A percentile compares a stretch with the other conserved stretches of the same genome.
Conservation (phyloP, 2,329 filamentous ascomycete species). For the Apiospora marii region DNA sequence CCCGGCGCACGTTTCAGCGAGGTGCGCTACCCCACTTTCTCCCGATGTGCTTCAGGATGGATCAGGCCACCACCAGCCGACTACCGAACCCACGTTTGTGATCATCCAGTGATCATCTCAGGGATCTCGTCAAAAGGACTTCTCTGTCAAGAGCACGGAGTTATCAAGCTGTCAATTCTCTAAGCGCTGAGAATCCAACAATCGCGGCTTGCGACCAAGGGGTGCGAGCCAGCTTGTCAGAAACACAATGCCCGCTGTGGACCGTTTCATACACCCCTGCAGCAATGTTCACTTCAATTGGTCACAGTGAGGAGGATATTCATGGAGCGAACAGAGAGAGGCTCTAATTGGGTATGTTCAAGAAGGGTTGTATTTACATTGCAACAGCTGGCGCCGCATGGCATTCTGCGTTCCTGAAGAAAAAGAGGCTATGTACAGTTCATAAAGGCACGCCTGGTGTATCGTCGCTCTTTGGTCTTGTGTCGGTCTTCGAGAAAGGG, state of each 20-base stretch:
- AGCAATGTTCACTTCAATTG: not conserved
- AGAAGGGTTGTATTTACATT: slow-evolving; percentile 11
- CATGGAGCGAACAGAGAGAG: not conserved
- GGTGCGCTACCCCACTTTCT: not conserved
- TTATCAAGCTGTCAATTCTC: not conserved
- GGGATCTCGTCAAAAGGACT: not conserved
- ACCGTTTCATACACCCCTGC: not conserved
- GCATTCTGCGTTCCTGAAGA: not conserved
- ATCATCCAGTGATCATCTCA: not conserved
- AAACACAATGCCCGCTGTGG: not conserved
- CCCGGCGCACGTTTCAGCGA: not conserved
- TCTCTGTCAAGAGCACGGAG: not conserved
- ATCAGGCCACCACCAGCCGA: not conserved
- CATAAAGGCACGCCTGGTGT: not conserved
- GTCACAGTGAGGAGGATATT: not conserved
- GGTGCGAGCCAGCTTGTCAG: no score
- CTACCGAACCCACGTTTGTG: not conserved
- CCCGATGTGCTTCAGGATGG: not conserved
- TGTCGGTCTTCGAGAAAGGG: not conserved
- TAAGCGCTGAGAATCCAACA: not conserved
- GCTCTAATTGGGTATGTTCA: not conserved
- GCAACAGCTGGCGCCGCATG: not conserved
- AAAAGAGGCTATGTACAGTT: slow-evolving; percentile 19
- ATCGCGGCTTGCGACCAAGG: not conserved
- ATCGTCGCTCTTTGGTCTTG: not conserved